Evolutionary conservation across 75 land plant genomes (phyloP).

Genomic region (Ceratopteris richardii): DNA sequence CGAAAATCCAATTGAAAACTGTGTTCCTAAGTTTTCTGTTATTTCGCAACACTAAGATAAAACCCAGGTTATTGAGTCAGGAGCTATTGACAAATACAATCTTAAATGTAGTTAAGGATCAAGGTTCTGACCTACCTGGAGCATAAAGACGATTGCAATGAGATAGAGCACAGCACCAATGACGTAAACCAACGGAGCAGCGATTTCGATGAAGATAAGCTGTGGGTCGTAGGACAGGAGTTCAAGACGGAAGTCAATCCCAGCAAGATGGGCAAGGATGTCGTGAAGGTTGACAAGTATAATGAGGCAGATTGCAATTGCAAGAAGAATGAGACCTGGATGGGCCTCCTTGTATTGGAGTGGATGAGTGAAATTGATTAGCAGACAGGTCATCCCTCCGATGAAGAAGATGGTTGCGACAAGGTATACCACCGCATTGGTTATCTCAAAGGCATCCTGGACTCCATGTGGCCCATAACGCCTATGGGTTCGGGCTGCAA

Average conservation of each 20-base stretch:
- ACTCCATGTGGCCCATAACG: slow-evolving; percentile 49
- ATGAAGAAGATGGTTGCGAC: slow-evolving; percentile 41
- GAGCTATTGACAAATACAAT: too few relatives aligned
- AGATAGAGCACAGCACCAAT: slow-evolving; percentile 41
- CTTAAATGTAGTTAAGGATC: too few relatives aligned
- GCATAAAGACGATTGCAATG: slow-evolving; percentile 29
- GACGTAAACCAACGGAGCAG: slow-evolving; percentile 40
- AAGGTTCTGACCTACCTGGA: too few relatives aligned
- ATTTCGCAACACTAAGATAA: too few relatives aligned
- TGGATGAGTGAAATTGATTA: slow-evolving; percentile 23
- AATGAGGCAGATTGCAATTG: slow-evolving; percentile 33
- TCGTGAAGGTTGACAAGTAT: slow-evolving; percentile 54
- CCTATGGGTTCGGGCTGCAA: slow-evolving; percentile 42
- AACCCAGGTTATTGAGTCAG: too few relatives aligned
- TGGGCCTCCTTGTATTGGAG: too few relatives aligned
- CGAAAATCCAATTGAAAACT: too few relatives aligned
- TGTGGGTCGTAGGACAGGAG: slow-evolving; percentile 39
- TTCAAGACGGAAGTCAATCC: slow-evolving; percentile 39
- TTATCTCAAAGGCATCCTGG: slow-evolving; percentile 42
- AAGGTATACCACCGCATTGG: slow-evolving; percentile 53
- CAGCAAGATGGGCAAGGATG: slow-evolving; percentile 62
- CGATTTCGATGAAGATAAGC: slow-evolving; percentile 58
- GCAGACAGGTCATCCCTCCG: slow-evolving; percentile 30
- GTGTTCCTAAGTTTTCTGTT: too few relatives aligned
- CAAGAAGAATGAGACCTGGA: slow-evolving; percentile 40